These are phyloP conservation scores for Favolaschia claudopus DNA, from an alignment of 768 basidiomycete species.

Conservation along the genomic window DNA sequence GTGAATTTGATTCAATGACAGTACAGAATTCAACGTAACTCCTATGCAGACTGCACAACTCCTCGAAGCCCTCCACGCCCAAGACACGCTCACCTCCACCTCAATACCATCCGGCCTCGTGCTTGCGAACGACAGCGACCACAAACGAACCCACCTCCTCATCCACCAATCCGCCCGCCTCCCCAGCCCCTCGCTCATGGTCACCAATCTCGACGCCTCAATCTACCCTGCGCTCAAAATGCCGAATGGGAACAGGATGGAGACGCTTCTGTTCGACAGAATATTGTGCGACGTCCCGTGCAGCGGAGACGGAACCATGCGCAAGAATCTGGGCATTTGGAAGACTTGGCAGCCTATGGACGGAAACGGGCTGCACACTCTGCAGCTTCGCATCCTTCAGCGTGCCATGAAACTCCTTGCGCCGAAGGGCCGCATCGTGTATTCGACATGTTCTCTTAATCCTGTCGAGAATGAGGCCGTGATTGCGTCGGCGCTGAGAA, in stretches of 20 bases:
- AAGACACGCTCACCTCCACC: constrained; percentile 67
- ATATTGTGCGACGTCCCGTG: constrained; percentile 98
- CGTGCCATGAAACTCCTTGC: constrained; percentile 93
- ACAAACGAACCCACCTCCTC: constrained; percentile 93
- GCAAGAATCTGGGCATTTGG: constrained; percentile 97
- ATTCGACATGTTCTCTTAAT: constrained; percentile 97
- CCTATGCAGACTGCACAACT: constrained; percentile 85
- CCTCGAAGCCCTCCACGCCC: constrained; percentile 91
- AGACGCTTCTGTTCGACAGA: constrained; percentile 83
- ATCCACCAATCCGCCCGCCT: constrained; percentile 97
- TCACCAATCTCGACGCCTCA: constrained; percentile 95
- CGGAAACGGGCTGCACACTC: constrained; percentile 92
- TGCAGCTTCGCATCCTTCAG: constrained; percentile 91
- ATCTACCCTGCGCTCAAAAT: constrained; percentile 77
- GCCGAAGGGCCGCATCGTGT: constrained; percentile 87
- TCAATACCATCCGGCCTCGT: constrained; percentile 85
- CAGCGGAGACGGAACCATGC: constrained; percentile 93
- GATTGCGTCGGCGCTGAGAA: constrained; percentile 80
- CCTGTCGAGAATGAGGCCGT: constrained; percentile 98
- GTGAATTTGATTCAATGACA: constrained; percentile 43
- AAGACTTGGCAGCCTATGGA: constrained; percentile 88
- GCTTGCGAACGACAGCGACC: constrained; percentile 94
- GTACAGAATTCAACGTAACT: background rate
- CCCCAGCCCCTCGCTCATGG: constrained; percentile 90
- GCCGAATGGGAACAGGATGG: constrained; percentile 47